Base-by-base conservation (phyloP, 768 basidiomycete genomes). In the Boletus pseudo-olivaceus region DNA sequence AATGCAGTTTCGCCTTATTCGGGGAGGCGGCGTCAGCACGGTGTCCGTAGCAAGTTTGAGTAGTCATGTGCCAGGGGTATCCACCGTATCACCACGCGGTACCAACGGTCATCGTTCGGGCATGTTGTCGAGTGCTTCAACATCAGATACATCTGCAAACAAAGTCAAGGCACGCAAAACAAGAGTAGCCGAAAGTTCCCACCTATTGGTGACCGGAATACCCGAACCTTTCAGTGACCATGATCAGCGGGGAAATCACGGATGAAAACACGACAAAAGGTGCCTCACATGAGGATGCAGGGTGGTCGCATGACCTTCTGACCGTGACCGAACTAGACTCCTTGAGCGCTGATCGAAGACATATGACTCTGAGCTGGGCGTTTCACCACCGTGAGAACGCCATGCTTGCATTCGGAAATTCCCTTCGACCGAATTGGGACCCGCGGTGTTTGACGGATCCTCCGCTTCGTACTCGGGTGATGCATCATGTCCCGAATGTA, bases 391-490 rank as follows among this genome's bases (percentile, higher is more conserved):
- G 17, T 54, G 53, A 14, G 51, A 19, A 10, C 47, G 60, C 65
- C 71, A 65, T 12, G 56, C 40, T 23, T 63, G 65, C 62, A 71
- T 58, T 11, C 53, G 67, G 49, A 62, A 27, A 39, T 60, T 64
- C 20, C 62, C 59, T 20, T 70, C 68, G 12, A 50, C 39, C 7
- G 63, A 69, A 45, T 63, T 50, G 9, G 54, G 44, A 1, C 19
- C 56, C 3, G 47, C 35, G 33, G 56, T 32, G 14, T 61, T 56
- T 7, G 59, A 47, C 7, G 59, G 56, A 41, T 69, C 65, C 12
- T 75, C 77, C 5, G 63, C 62, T 38, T 80, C 76, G 47, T 76
- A 75, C n/a, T 71, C 72, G 10, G 76, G 73, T 1, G 71, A 73
- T 33, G 72, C 60, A 38, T 71, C 73, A 29, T 68, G 67, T 23